phyloP scores from a whole-genome alignment of 192 early-diverging fungal species.

The Umbelopsis sp. region DNA sequence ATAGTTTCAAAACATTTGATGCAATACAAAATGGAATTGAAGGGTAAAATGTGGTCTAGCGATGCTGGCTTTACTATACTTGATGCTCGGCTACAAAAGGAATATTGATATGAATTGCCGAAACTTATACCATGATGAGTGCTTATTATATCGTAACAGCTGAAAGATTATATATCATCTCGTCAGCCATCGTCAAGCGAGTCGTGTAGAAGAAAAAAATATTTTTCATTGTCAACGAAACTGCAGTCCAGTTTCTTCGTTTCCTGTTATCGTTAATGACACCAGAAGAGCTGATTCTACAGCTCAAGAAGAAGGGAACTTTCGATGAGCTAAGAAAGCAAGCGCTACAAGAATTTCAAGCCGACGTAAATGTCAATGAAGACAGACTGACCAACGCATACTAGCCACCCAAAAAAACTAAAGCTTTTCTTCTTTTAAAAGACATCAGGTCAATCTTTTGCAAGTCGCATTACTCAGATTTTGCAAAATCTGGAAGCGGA shows the following conservation, averaged over 20 bases:
- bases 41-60: too few species aligned
- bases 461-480: background rate
- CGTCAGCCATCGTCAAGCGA: background rate
- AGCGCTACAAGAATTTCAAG: conserved; percentile 29
- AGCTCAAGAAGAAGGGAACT: conserved; percentile 33
- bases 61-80: too few species aligned
- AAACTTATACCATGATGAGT: too few species aligned
- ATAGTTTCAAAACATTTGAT: too few species aligned
- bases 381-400: background rate
- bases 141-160: too few species aligned
- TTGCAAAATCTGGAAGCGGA: conserved; percentile 11
- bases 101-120: too few species aligned
- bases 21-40: too few species aligned
- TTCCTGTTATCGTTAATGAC: conserved; percentile 18
- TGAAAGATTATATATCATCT: too few species aligned
- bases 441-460: background rate
- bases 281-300: conserved; percentile 31
- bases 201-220: background rate
- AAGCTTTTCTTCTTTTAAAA: background rate
- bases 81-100: too few species aligned
- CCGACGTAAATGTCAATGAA: conserved; percentile 9
- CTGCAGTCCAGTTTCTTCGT: background rate
- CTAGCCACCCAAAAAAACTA: background rate
- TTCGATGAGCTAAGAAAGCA: conserved; percentile 31
- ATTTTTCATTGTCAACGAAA: background rate